phyloP scores from a whole-genome alignment of 2,329 filamentous ascomycete species.

The Verticillium alfalfae region DNA sequence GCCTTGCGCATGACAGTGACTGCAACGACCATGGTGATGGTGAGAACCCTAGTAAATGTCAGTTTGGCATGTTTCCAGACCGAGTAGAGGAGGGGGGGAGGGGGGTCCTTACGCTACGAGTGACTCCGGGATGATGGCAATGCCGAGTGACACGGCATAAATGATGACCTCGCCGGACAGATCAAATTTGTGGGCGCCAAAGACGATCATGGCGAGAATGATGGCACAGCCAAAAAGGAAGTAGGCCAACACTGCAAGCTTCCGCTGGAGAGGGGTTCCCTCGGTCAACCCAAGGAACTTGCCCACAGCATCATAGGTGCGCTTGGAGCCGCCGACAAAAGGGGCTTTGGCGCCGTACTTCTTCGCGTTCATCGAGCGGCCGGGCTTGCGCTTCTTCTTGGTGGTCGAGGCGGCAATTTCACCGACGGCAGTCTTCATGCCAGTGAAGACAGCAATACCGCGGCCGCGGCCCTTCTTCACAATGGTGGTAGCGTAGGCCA shows the following conservation, averaged over 20 bases:
- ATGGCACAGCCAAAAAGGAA: constrained; percentile 68
- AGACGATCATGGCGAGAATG: constrained; percentile 51
- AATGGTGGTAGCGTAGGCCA: constrained; percentile 68
- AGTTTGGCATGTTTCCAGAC: constrained; percentile 5
- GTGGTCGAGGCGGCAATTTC: constrained; percentile 56
- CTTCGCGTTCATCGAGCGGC: constrained; percentile 45
- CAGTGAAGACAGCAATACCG: constrained; percentile 68
- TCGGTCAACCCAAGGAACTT: constrained; percentile 57
- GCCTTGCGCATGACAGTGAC: constrained; percentile 60
- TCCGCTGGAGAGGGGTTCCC: constrained; percentile 74
- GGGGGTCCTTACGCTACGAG: constrained; percentile 49
- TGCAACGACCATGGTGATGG: constrained; percentile 64
- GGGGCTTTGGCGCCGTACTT: constrained; percentile 47
- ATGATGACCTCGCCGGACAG: constrained; percentile 48
- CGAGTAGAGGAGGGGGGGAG: no score
- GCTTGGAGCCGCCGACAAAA: constrained; percentile 38
- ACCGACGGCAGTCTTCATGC: constrained; percentile 67
- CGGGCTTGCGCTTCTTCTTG: constrained; percentile 50
- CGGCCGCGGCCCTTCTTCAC: constrained; percentile 68
- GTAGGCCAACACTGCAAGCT: constrained; percentile 72
- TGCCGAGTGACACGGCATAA: constrained; percentile 52
- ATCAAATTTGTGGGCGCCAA: constrained; percentile 50
- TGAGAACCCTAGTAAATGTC: constrained; percentile 44
- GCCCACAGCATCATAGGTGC: constrained; percentile 42
- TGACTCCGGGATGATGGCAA: constrained; percentile 59